Percentiles rank a stretch among this genome's conserved stretches.
These are phyloP conservation scores for Mycena floridula DNA, from an alignment of 768 basidiomycete species.

Conservation along the genomic window DNA sequence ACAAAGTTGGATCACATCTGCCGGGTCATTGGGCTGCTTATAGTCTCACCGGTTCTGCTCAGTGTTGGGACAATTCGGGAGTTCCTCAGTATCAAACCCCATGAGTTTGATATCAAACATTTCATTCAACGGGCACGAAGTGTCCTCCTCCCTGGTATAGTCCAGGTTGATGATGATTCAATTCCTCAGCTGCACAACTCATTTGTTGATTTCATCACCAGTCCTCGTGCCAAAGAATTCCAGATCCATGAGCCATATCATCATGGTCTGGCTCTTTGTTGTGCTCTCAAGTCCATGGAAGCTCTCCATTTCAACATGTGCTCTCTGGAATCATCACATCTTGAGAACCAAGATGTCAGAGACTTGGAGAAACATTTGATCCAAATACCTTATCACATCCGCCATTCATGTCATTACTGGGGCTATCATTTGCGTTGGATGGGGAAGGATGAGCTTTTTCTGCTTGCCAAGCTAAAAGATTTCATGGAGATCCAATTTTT, in stretches of 20 bases:
- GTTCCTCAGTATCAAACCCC: background rate
- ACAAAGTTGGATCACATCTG: background rate
- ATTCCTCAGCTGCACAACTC: background rate
- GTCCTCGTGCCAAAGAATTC: background rate
- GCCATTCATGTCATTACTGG: too few relatives aligned
- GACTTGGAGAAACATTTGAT: too few relatives aligned
- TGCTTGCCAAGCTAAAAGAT: too few relatives aligned
- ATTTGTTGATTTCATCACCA: background rate
- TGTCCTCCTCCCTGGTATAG: background rate
- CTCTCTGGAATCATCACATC: too few relatives aligned
- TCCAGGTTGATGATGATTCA: background rate
- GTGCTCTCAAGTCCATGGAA: too few relatives aligned
- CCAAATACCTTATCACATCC: too few relatives aligned
- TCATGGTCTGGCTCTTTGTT: too few relatives aligned
- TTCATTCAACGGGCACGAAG: background rate
- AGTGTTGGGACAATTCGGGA: background rate
- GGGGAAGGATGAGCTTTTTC: too few relatives aligned
- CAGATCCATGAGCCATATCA: background rate
- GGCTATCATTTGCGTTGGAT: too few relatives aligned
- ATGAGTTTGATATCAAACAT: background rate
- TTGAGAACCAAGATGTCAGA: too few relatives aligned
- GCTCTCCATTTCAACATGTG: too few relatives aligned
- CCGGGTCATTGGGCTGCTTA: background rate
- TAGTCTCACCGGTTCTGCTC: background rate
- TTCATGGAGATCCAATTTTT: too few relatives aligned